phyloP scores from a whole-genome alignment of 345 rosid genomes.

The Eutrema japonicum region DNA sequence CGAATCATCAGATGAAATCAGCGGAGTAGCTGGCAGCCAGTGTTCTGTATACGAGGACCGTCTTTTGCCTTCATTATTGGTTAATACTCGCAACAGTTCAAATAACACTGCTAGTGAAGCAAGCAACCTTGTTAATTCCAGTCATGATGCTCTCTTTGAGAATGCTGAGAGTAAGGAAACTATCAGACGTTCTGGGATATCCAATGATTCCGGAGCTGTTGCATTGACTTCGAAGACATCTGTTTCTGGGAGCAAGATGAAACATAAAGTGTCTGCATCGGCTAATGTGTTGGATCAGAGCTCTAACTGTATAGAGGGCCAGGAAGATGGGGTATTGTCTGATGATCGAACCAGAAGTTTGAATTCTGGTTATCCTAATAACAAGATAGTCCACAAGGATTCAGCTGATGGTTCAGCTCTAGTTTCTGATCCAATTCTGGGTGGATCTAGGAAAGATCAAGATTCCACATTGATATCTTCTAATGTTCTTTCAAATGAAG shows the following conservation, averaged over 20 bases:
- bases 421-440: conserved; percentile 51
- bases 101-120: conserved; percentile 60
- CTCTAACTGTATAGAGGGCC: conserved; percentile 54
- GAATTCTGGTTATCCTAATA: conserved; percentile 37
- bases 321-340: conserved; percentile 62
- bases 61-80: conserved; percentile 40
- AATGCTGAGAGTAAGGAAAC: conserved; percentile 67
- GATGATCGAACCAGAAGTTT: conserved; percentile 49
- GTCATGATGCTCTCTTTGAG: conserved; percentile 63
- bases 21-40: conserved; percentile 59
- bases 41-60: conserved; percentile 60
- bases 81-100: conserved; percentile 44
- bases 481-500: conserved; percentile 27
- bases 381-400: conserved; percentile 50
- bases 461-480: conserved; percentile 44
- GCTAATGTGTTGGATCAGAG: conserved; percentile 46
- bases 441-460: conserved; percentile 47
- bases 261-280: conserved; percentile 44
- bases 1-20: conserved; percentile 70
- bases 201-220: conserved; percentile 50
- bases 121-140: conserved; percentile 60
- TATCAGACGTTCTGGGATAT: conserved; percentile 48
- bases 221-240: conserved; percentile 44
- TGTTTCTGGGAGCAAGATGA: conserved; percentile 43
- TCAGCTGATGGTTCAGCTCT: conserved; percentile 48